Evolutionary conservation across 352 stramenopile species (phyloP).

Genomic region (Phytophthora pistaciae): DNA sequence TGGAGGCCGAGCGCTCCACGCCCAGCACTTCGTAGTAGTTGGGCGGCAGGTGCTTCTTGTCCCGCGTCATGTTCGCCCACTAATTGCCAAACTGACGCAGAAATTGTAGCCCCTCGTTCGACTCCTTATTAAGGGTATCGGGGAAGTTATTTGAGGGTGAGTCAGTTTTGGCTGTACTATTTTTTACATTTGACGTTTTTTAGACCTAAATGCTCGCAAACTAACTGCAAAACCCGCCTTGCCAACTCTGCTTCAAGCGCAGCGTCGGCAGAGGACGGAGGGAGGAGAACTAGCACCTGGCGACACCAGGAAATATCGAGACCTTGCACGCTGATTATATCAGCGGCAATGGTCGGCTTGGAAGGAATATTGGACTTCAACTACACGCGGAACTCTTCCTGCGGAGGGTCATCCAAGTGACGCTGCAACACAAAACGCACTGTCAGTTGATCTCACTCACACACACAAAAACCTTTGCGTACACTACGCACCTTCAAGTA

Average conservation of each 20-base stretch:
- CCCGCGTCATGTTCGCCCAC: constrained; percentile 18
- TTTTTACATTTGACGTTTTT: constrained; percentile 33
- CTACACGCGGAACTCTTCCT: constrained; percentile 46
- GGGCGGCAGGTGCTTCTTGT: constrained; percentile 35
- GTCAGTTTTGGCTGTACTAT: constrained; percentile 36
- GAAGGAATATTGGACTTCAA: constrained; percentile 8
- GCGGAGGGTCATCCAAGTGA: constrained; percentile 47
- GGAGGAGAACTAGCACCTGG: constrained; percentile 18
- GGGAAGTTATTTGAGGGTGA: constrained; percentile 3
- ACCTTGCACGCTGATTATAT: constrained; percentile 3
- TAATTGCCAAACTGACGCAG: background rate
- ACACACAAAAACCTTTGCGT: background rate
- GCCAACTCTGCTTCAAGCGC: constrained; percentile 29
- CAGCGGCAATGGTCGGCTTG: background rate
- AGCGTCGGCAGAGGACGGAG: constrained; percentile 16
- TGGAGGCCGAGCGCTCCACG: constrained; percentile 64
- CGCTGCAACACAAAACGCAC: constrained; percentile 37
- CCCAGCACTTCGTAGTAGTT: constrained; percentile 77
- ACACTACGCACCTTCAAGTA: constrained; percentile 79
- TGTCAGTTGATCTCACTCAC: constrained; percentile 10
- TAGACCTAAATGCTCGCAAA: constrained; percentile 28
- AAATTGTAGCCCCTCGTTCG: constrained; percentile 17
- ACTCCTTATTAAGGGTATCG: background rate
- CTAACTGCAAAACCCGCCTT: constrained; percentile 33
- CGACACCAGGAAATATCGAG: constrained; percentile 21